These are phyloP conservation scores for Pleurotus citrinopileatus DNA, from an alignment of 768 basidiomycete species.

Conservation along the genomic window DNA sequence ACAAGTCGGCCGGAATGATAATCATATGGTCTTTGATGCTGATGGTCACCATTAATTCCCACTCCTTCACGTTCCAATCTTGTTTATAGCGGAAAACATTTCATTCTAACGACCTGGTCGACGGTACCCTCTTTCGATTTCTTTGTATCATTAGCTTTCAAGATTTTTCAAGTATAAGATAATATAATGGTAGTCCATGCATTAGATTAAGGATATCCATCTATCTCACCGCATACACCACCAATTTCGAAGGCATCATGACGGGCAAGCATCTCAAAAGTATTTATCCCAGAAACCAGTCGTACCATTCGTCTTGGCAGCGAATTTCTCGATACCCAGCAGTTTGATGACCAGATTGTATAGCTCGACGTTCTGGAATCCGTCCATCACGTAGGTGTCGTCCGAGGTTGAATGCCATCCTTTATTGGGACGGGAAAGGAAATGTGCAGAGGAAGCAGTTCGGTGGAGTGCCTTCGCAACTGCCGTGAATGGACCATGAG, in stretches of 20 bases:
- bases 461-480: constrained; percentile 60
- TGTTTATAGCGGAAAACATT: no score
- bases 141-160: constrained; percentile 8
- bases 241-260: background rate
- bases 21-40: constrained; percentile 75
- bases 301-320: constrained; percentile 75
- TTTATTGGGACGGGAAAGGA: constrained; percentile 30
- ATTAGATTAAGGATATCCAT: background rate
- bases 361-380: constrained; percentile 84
- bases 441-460: constrained; percentile 18
- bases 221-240: constrained; percentile 3
- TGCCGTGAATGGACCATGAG: constrained; percentile 84
- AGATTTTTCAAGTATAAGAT: background rate
- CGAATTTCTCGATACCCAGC: constrained; percentile 55
- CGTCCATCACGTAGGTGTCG: constrained; percentile 70
- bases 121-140: background rate
- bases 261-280: constrained; percentile 39
- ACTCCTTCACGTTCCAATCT: no score
- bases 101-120: no score
- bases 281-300: constrained; percentile 82
- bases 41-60: constrained; percentile 31
- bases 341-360: constrained; percentile 81
- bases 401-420: constrained; percentile 69
- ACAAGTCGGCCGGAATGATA: constrained; percentile 36
- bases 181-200: no score